A percentile compares a stretch with the other conserved stretches of the same genome.
Evolutionary conservation across 2,329 filamentous ascomycete species (phyloP).

Genomic region (Chaetothyriales sp.): DNA sequence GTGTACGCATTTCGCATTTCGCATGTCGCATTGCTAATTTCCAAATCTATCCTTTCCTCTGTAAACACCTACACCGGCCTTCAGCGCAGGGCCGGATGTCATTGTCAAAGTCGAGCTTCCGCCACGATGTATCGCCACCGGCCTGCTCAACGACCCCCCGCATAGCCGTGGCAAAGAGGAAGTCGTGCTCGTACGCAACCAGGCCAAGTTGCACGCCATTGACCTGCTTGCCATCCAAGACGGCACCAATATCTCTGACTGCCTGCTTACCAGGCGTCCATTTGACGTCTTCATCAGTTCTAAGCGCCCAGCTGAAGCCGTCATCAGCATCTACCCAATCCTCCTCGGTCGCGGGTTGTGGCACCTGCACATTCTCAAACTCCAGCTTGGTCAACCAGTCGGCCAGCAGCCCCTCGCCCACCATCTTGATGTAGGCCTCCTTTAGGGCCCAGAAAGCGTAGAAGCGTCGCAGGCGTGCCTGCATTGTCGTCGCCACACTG

Average conservation of each 20-base stretch:
- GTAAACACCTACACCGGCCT: conserved; percentile 25
- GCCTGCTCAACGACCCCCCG: conserved; percentile 20
- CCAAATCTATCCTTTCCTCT: neutral
- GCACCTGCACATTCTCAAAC: conserved; percentile 44
- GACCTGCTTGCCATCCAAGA: conserved; percentile 34
- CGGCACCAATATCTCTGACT: conserved; percentile 34
- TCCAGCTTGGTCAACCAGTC: conserved; percentile 48
- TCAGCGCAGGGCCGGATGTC: conserved; percentile 32
- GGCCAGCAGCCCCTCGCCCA: conserved; percentile 49
- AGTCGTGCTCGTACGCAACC: conserved; percentile 44
- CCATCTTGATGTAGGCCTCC: conserved; percentile 54
- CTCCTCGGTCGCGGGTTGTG: conserved; percentile 33
- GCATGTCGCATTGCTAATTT: too few relatives aligned
- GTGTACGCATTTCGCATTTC: too few relatives aligned
- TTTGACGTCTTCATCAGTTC: conserved; percentile 7
- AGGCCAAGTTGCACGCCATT: conserved; percentile 44
- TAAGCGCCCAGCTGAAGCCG: neutral
- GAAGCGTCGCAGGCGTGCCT: conserved; percentile 46
- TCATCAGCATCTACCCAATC: neutral
- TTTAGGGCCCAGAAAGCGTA: conserved; percentile 54
- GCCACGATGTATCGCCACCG: conserved; percentile 24
- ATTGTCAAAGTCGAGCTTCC: conserved; percentile 34
- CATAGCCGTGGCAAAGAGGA: conserved; percentile 45
- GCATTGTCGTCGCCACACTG: conserved; percentile 29
- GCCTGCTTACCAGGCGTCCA: conserved; percentile 24